Evolutionary conservation across 352 stramenopile species (phyloP), one percentile per base, ranked within the genome.

Genomic region (Pythium sp.): DNA sequence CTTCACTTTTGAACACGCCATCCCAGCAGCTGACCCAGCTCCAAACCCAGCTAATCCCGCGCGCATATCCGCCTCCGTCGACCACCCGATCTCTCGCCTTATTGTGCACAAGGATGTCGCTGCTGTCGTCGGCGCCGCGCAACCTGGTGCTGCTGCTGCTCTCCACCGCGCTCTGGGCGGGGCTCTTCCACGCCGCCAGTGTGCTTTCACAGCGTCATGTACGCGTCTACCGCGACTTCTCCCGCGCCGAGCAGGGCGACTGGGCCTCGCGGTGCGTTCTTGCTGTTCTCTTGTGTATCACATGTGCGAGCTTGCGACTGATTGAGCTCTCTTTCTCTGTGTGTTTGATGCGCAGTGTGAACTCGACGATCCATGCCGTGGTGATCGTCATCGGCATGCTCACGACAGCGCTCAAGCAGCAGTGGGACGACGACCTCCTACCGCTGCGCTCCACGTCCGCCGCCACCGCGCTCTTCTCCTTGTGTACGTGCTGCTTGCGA

Each of bases 301-400:
- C n/a, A n/a, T n/a, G n/a, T n/a, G n/a, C n/a, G n/a, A n/a, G n/a
- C n/a, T n/a, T n/a, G n/a, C n/a, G n/a, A n/a, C n/a, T 56, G 20
- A 56, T 32, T 6, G 24, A 12, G 14, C 22, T 64, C 24, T 69
- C 55, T 72, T 11, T 68, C 1, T 43, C 11, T 56, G 2, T 4
- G 2, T 65, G 11, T n/a, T 34, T 7, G 34, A 34, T 64, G 24
- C 67, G 26, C 65, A 95, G 87, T 8, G 73, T 95, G 30, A 92
- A 91, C 70, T 95, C 87, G 43, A 91, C 87, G 7, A 77, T 95
- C 62, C 87, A 95, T 63, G 81, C 87, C 15, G 62, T 86, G 24
- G 68, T 89, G 63, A 91, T 93, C 64, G 78, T 86, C 41, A 65
- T 75, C 2, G 84, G 79, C 30, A 84, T 93, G 75, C 67, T 81